phyloP scores from a whole-genome alignment of 140 eudicot species.

The Erigeron philadelphicus region DNA sequence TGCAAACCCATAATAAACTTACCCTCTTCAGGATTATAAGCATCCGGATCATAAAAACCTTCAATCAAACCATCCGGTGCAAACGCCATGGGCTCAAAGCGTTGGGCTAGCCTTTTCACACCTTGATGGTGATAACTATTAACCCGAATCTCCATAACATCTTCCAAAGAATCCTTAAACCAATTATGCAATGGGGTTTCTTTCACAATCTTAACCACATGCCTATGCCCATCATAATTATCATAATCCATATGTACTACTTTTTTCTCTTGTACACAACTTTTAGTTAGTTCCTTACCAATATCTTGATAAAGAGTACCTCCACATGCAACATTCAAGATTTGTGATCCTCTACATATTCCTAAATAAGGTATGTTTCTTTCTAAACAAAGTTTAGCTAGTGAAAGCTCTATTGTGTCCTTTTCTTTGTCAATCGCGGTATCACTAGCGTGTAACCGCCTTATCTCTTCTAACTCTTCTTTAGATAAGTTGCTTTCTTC shows the following conservation, averaged over 20 bases:
- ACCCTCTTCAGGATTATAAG: conserved; percentile 79
- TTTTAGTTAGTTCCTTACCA: conserved; percentile 55
- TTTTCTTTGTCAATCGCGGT: conserved; percentile 83
- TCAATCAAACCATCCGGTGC: conserved; percentile 88
- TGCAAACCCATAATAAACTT: conserved; percentile 96
- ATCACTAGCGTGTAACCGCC: conserved; percentile 64
- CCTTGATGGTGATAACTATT: conserved; percentile 98
- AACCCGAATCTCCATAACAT: conserved; percentile 56
- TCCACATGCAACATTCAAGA: conserved; percentile 89
- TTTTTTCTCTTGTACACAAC: conserved; percentile 21
- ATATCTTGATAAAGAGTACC: conserved; percentile 81
- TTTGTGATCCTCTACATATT: conserved; percentile 88
- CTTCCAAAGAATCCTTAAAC: conserved; percentile 62
- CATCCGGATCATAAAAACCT: conserved; percentile 91
- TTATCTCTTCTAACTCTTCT: conserved; percentile 73
- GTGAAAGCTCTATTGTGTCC: conserved; percentile 68
- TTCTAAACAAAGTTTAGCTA: conserved; percentile 78
- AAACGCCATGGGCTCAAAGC: conserved; percentile 83
- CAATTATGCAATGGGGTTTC: conserved; percentile 68
- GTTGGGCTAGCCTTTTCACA: conserved; percentile 69
- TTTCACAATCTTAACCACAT: conserved; percentile 50
- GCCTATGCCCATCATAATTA: conserved; percentile 81
- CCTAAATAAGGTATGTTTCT: conserved; percentile 85
- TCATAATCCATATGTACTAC: conserved; percentile 58
- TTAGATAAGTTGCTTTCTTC: conserved; percentile 42